A percentile compares a stretch with the other conserved stretches of the same genome.
phyloP scores from a whole-genome alignment of 2,329 filamentous ascomycete genomes.

The Colletotrichum lini region DNA sequence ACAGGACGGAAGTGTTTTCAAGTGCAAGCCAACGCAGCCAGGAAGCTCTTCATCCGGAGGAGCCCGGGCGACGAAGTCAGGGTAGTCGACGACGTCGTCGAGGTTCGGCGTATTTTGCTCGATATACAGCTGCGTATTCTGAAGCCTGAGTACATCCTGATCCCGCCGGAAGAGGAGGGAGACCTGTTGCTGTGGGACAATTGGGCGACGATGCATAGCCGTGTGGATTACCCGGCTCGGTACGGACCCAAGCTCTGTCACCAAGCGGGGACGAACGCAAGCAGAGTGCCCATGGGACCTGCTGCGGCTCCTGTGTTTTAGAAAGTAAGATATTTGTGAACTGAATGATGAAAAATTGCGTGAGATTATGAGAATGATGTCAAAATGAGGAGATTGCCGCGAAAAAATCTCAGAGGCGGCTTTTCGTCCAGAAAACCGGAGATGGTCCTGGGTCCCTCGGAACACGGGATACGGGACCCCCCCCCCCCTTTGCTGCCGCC shows the following conservation, averaged over 20 bases:
- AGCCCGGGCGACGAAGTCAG: slow-evolving; percentile 50
- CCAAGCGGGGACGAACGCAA: slow-evolving; percentile 18
- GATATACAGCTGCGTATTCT: slow-evolving; percentile 57
- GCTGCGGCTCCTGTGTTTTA: neutral
- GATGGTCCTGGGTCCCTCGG: no score
- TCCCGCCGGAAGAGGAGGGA: slow-evolving; percentile 57
- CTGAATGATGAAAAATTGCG: no score
- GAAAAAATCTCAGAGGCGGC: no score
- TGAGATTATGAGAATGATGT: no score
- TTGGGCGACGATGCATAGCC: slow-evolving; percentile 58
- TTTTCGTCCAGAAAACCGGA: no score
- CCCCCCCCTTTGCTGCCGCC: neutral
- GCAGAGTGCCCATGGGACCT: neutral
- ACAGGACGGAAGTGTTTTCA: slow-evolving; percentile 58
- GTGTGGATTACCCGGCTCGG: slow-evolving; percentile 56
- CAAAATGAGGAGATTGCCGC: no score
- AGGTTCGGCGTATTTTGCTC: slow-evolving; percentile 54
- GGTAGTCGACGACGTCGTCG: slow-evolving; percentile 55
- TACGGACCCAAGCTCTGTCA: slow-evolving; percentile 24
- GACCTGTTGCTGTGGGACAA: slow-evolving; percentile 63
- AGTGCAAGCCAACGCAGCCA: slow-evolving; percentile 58
- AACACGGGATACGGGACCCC: no score
- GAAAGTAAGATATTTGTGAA: no score
- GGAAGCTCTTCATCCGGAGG: slow-evolving; percentile 56
- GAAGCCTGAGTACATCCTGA: slow-evolving; percentile 58